A percentile compares a stretch with the other conserved stretches of the same genome.
Conservation (phyloP, 352 stramenopile genomes). For the Peronospora tabacina region DNA sequence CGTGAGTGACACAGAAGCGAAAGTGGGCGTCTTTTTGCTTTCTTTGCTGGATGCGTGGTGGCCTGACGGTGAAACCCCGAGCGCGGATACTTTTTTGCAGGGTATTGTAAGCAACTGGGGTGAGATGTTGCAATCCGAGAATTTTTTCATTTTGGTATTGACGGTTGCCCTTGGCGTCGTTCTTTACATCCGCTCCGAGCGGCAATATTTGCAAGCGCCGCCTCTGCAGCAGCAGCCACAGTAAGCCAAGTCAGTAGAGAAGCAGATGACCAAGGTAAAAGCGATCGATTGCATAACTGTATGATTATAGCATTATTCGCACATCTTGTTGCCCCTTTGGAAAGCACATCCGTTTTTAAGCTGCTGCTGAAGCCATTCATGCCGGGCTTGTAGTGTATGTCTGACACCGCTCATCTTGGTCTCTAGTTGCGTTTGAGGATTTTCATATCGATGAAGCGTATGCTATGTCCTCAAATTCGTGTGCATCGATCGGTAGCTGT, state of each 20-base stretch:
- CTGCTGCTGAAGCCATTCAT: slow-evolving; percentile 12
- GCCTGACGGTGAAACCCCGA: slow-evolving; percentile 18
- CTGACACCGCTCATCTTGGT: slow-evolving; percentile 15
- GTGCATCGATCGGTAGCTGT: slow-evolving; percentile 52
- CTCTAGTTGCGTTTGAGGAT: slow-evolving; percentile 49
- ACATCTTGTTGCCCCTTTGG: slow-evolving; percentile 1
- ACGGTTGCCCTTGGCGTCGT: slow-evolving; percentile 54
- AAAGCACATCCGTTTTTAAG: not conserved
- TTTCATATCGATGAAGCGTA: slow-evolving; percentile 78
- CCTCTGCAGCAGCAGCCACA: slow-evolving; percentile 20
- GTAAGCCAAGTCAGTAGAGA: slow-evolving; percentile 19
- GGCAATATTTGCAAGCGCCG: slow-evolving; percentile 45
- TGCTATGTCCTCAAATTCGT: slow-evolving; percentile 85
- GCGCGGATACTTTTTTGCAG: slow-evolving; percentile 6
- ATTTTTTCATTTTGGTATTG: slow-evolving; percentile 56
- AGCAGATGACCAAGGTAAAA: slow-evolving; percentile 6
- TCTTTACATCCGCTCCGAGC: slow-evolving; percentile 68
- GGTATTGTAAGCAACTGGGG: slow-evolving; percentile 25
- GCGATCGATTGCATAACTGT: slow-evolving; percentile 13
- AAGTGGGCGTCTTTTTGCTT: slow-evolving; percentile 14
- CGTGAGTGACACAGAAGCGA: not conserved
- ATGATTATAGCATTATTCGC: slow-evolving; percentile 29
- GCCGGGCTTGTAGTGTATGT: slow-evolving; percentile 10
- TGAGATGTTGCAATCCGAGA: slow-evolving; percentile 50
- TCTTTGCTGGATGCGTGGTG: slow-evolving; percentile 34